Evolutionary conservation across 805 yeast genomes (phyloP).

Genomic region (Yarrowia sp.): DNA sequence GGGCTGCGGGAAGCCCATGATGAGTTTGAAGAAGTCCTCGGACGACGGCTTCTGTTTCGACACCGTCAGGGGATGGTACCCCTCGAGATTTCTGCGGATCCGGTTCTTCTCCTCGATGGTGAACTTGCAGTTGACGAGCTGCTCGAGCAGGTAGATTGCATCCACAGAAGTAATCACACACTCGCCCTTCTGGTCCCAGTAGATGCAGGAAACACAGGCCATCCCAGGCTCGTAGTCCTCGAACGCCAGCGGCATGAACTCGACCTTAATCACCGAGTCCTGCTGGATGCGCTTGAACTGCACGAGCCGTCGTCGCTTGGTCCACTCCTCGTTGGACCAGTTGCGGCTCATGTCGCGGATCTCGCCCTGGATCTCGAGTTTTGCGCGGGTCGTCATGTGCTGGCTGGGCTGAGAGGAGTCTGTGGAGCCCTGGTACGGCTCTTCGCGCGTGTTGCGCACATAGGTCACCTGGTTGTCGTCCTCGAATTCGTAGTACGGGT

Average conservation of each 20-base stretch:
- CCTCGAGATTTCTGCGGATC: conserved; percentile 63
- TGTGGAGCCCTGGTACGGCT: conserved; percentile 23
- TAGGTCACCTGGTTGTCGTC: conserved; percentile 25
- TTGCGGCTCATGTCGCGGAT: conserved; percentile 42
- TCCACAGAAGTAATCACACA: conserved; percentile 65
- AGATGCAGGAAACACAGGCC: conserved; percentile 58
- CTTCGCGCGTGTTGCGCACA: conserved; percentile 23
- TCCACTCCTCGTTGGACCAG: conserved; percentile 50
- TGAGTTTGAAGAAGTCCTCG: conserved; percentile 45
- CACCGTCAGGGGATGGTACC: conserved; percentile 59
- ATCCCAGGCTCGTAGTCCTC: conserved; percentile 43
- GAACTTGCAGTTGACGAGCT: conserved; percentile 53
- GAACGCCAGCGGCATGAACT: conserved; percentile 42
- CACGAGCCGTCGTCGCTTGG: conserved; percentile 49
- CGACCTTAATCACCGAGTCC: conserved; percentile 41
- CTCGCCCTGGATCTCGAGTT: conserved; percentile 36
- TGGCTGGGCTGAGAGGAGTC: not conserved
- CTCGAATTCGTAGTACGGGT: conserved; percentile 20
- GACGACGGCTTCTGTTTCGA: conserved; percentile 47
- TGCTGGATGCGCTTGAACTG: conserved; percentile 44
- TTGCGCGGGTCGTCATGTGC: conserved; percentile 32
- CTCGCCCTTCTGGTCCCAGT: conserved; percentile 50
- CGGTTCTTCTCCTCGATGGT: conserved; percentile 68
- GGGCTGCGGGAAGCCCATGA: conserved; percentile 63
- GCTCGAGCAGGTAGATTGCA: conserved; percentile 55